Base-by-base conservation (phyloP, 768 basidiomycete genomes). In the Boletus vinaceobasis region DNA sequence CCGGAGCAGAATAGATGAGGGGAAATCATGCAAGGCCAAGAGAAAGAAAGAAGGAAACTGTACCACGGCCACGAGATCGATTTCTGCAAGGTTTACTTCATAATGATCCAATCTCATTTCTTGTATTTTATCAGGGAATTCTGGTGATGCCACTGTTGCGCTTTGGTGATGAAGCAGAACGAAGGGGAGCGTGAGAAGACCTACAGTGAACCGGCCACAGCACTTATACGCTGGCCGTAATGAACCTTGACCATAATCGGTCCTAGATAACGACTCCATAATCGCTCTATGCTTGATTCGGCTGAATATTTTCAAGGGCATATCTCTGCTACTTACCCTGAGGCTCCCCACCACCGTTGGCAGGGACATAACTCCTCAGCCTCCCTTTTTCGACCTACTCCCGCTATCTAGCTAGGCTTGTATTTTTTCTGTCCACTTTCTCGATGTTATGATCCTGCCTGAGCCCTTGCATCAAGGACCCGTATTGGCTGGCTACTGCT, bases 111-210 rank as follows among this genome's bases (percentile, higher is more conserved):
- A 60, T 5, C 31, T 48, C 57, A 52, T 52, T 48, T 37, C 60
- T 42, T 33, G 55, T 52, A 53, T 48, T 54, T 38, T 27, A 62
- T 65, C 52, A 57, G 21, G 35, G 42, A 14, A 43, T 17, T 51
- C 49, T 27, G 43, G 55, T 44, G 43, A 43, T 52, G 59, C 49
- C 45, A 56, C 39, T 48, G 45, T 46, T 38, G 53, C n/a, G 32
- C 26, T 43, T 52, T 54, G n/a, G 46, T 10, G 58, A 55, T 45
- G 60, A 43, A 57, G 52, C 27, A 52, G 57, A 43, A 61, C 40
- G 38, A 33, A 53, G 29, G 40, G 53, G 19, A 52, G 55, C 59
- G 64, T 65, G 64, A 58, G 64, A 65, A 60, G 56, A 32, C 51
- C 6, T 7, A 4, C 43, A 19, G 38, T 32, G 11, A 13, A 53